Evolutionary conservation across 192 early-diverging fungal species (phyloP).

Genomic region (Cetraspora pellucida): DNA sequence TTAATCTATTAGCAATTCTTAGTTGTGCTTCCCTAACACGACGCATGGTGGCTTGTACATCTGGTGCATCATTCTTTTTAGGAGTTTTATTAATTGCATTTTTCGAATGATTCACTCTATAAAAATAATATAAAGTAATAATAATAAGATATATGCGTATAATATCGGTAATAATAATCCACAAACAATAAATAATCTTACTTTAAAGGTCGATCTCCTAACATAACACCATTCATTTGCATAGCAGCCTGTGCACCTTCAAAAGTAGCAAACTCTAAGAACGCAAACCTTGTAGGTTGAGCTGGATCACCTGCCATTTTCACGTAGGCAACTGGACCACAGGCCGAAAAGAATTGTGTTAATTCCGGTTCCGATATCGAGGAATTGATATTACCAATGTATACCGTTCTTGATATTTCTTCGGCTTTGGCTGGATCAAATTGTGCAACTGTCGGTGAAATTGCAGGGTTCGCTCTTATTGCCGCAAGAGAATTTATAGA

Average conservation of each 20-base stretch:
- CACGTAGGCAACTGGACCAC: slow-evolving; percentile 69
- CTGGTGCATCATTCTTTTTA: slow-evolving; percentile 44
- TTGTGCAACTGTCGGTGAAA: slow-evolving; percentile 56
- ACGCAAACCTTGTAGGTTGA: slow-evolving; percentile 72
- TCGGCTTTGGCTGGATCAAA: slow-evolving; percentile 70
- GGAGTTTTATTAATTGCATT: slow-evolving; percentile 74
- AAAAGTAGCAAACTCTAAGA: slow-evolving; percentile 73
- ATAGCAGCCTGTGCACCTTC: slow-evolving; percentile 61
- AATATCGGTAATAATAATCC: neutral
- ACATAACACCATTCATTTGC: slow-evolving; percentile 62
- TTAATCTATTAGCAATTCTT: slow-evolving; percentile 44
- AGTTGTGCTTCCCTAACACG: slow-evolving; percentile 55
- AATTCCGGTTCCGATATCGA: slow-evolving; percentile 62
- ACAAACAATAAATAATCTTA: slow-evolving; percentile 29
- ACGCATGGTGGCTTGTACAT: slow-evolving; percentile 50
- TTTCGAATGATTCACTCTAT: slow-evolving; percentile 73
- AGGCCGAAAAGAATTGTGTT: slow-evolving; percentile 60
- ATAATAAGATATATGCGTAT: neutral
- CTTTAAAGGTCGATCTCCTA: slow-evolving; percentile 69
- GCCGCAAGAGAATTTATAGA: slow-evolving; percentile 41
- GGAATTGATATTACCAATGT: slow-evolving; percentile 71
- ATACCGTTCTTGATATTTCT: slow-evolving; percentile 76
- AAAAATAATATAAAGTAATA: neutral
- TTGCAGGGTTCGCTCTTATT: slow-evolving; percentile 48
- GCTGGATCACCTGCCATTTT: slow-evolving; percentile 77